These are phyloP conservation scores for Meyerozyma elateridarum DNA, from an alignment of 1,139 yeast species.

Conservation along the genomic window DNA sequence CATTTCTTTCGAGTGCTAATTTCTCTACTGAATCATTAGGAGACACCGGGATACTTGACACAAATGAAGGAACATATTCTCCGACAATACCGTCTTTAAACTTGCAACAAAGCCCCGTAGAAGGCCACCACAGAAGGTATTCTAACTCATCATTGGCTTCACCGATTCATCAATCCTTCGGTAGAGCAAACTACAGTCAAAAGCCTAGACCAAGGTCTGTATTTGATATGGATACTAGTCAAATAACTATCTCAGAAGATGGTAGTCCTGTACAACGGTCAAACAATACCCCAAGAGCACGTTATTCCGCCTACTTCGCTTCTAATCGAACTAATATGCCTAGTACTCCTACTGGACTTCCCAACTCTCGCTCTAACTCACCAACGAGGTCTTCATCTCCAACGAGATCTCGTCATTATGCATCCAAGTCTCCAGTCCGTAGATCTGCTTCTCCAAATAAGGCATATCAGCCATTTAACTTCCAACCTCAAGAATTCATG, in stretches of 20 bases:
- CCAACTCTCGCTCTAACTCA: constrained; percentile 19
- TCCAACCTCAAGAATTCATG: constrained; percentile 38
- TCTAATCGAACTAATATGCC: constrained; percentile 8
- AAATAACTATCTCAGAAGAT: constrained; percentile 28
- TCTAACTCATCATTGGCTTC: constrained; percentile 18
- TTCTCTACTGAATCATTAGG: constrained; percentile 40
- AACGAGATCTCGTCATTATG: constrained; percentile 28
- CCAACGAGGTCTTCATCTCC: constrained; percentile 34
- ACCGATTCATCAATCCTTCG: constrained; percentile 23
- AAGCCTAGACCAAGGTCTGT: constrained; percentile 39
- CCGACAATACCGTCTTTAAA: constrained; percentile 1
- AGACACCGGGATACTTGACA: constrained; percentile 10
- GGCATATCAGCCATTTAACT: constrained; percentile 45
- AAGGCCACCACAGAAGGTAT: constrained; percentile 16
- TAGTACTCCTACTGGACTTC: constrained; percentile 10
- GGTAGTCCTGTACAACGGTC: constrained; percentile 19
- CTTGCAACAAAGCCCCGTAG: constrained; percentile 9
- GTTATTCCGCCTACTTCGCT: constrained; percentile 17
- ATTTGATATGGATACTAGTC: constrained; percentile 25
- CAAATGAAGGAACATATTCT: constrained; percentile 6
- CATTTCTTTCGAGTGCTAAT: constrained; percentile 29
- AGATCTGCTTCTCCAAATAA: constrained; percentile 40
- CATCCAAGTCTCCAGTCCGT: constrained; percentile 34
- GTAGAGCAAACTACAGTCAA: constrained; percentile 15
- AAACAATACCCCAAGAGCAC: constrained; percentile 20